Evolutionary conservation across 352 stramenopile genomes (phyloP).

Genomic region (Pythium apleroticum): DNA sequence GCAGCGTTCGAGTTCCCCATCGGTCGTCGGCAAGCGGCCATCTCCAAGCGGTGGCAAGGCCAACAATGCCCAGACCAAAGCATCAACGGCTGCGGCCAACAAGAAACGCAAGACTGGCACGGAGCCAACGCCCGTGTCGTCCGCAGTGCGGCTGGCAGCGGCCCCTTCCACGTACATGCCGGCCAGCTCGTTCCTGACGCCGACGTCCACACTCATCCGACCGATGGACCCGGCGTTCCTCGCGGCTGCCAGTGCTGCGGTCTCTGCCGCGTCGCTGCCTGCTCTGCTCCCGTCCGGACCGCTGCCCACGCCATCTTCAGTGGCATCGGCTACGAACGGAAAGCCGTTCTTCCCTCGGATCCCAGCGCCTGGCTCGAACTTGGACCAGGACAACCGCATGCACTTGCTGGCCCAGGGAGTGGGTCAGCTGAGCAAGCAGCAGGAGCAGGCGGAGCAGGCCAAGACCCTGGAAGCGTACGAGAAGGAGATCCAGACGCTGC

Average conservation of each 20-base stretch:
- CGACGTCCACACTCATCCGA: slow-evolving; percentile 44
- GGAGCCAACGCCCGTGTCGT: not conserved
- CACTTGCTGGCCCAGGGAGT: slow-evolving; percentile 62
- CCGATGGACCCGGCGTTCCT: slow-evolving; percentile 22
- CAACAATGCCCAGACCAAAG: not conserved
- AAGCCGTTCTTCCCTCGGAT: slow-evolving; percentile 48
- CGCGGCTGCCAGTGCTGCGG: not conserved
- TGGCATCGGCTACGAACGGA: slow-evolving; percentile 2
- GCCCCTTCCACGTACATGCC: slow-evolving; percentile 2
- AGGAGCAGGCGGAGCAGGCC: slow-evolving; percentile 26
- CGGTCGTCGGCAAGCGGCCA: slow-evolving; percentile 10
- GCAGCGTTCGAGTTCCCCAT: not conserved
- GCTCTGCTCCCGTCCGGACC: slow-evolving; percentile 46
- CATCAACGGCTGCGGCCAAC: slow-evolving; percentile 5
- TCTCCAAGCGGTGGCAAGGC: slow-evolving; percentile 7
- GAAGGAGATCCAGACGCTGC: slow-evolving; percentile 63
- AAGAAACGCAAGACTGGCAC: slow-evolving; percentile 29
- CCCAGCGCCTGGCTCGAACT: slow-evolving; percentile 17
- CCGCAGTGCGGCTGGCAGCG: slow-evolving; percentile 8
- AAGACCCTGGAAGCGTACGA: slow-evolving; percentile 54
- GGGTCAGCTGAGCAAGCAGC: slow-evolving; percentile 62
- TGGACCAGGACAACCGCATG: slow-evolving; percentile 54
- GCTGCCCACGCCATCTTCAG: slow-evolving; percentile 12
- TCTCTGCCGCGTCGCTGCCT: slow-evolving; percentile 34
- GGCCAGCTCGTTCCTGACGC: slow-evolving; percentile 31